Base-by-base conservation (phyloP, 495 filamentous ascomycete genomes). In the Hypoxylon trugodes region DNA sequence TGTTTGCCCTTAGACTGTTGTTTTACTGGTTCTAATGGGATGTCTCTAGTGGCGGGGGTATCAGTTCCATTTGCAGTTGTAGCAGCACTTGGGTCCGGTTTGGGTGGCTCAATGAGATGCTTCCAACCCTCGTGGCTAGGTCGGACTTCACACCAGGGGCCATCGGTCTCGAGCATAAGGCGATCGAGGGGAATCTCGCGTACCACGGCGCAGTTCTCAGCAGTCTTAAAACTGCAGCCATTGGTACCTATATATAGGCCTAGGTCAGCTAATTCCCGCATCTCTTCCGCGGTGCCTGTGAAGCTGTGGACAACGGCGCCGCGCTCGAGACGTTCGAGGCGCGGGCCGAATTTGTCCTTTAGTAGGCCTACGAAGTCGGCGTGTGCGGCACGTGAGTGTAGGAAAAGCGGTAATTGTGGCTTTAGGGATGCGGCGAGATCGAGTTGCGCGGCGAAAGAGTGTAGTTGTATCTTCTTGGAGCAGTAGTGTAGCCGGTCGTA, bases 161-260 rank as follows among this genome's bases (percentile, higher is more conserved):
- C 93, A 76, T 97, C 93, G 4, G 93, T 97, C 81, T 97, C 93
- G 38, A 97, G 84, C 82, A 96, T 93, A 41, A 97, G 69, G 43
- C 86, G 65, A 16, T 87, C 84, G 26, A 97, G 75, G 4, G 86
- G 89, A 19, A 97, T 82, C 59, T 89, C 84, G 55, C 81, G 84
- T 0, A 96, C 91, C 3, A 96, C 91, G 5, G 82, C 87, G 15
- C 96, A 79, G 57, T 96, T 96, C 72, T 95, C 92, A 12, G 87
- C 89, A 1, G 91, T 96, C 78, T 97, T 96, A 81, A 97, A 84
- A 66, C 89, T 92, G 73, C 93, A 96, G 16, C 93, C 93, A 69
- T 97, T 97, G 21, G 96, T 81, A 15, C 93, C 91, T 46, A 97
- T 84, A 69, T 96, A 87, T 35, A 97, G 76, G 2, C 92, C 92